Conservation (phyloP, 805 yeast species). For the Yamadazyma ubonensis region DNA sequence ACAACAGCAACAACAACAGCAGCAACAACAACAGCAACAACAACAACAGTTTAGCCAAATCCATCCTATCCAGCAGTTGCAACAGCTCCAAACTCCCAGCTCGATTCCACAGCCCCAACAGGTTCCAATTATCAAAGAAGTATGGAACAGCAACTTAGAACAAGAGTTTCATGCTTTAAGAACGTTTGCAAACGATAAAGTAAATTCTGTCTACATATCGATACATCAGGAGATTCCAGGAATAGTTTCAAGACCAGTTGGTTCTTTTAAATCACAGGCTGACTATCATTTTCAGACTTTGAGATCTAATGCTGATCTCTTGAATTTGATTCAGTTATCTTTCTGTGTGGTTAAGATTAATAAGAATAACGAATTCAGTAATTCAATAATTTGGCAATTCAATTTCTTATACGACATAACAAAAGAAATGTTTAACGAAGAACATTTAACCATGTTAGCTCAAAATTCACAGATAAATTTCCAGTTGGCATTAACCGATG, state of each 20-base stretch:
- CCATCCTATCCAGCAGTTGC: conserved; percentile 19
- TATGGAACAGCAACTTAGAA: conserved; percentile 70
- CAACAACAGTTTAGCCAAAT: conserved; percentile 18
- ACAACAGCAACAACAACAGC: conserved; percentile 23
- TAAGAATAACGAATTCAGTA: conserved; percentile 47
- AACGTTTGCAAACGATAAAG: conserved; percentile 52
- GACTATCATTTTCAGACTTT: conserved; percentile 97
- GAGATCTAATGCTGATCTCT: conserved; percentile 84
- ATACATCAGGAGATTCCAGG: conserved; percentile 96
- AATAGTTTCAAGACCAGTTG: conserved; percentile 92
- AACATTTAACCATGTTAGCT: conserved; percentile 73
- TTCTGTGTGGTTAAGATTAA: conserved; percentile 39
- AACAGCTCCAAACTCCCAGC: conserved; percentile 12
- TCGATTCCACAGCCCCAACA: conserved; percentile 21
- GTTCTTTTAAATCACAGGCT: conserved; percentile 80
- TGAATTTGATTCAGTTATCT: conserved; percentile 76
- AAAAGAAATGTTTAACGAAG: conserved; percentile 82
- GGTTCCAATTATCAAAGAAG: conserved; percentile 63
- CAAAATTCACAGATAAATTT: conserved; percentile 82
- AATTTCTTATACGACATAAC: conserved; percentile 80
- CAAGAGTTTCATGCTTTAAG: conserved; percentile 64
- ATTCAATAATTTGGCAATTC: conserved; percentile 94
- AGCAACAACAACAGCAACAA: conserved; percentile 23
- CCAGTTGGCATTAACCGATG: conserved; percentile 66
- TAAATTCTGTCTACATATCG: conserved; percentile 50